Percentiles rank a stretch among this genome's conserved stretches.
Conservation (phyloP, 2,329 filamentous ascomycete species). For the Pseudophaeomoniella oleicola region DNA sequence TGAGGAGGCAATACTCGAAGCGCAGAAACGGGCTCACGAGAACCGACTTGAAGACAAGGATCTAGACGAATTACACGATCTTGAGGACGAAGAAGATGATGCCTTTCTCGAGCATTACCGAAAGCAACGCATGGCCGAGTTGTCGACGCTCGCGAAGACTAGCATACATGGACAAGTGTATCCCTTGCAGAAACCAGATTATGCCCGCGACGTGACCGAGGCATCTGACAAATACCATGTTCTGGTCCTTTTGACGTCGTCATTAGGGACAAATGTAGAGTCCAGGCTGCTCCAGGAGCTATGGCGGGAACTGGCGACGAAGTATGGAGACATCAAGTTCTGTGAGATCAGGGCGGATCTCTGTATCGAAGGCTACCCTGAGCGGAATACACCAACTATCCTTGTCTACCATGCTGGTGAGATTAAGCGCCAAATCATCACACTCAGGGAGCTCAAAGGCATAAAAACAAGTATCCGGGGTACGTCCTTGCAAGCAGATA, state of each 20-base stretch:
- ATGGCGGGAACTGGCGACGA: constrained; percentile 68
- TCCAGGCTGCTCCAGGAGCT: constrained; percentile 70
- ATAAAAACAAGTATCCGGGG: constrained; percentile 50
- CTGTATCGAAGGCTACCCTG: constrained; percentile 93
- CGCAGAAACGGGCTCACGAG: constrained; percentile 69
- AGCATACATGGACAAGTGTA: constrained; percentile 82
- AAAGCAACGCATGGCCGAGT: constrained; percentile 67
- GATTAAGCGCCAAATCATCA: constrained; percentile 85
- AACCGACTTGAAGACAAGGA: constrained; percentile 90
- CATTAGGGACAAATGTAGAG: constrained; percentile 66
- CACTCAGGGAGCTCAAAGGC: constrained; percentile 64
- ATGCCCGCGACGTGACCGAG: constrained; percentile 79
- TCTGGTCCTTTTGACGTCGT: constrained; percentile 69
- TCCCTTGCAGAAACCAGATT: constrained; percentile 87
- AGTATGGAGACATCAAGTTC: constrained; percentile 93
- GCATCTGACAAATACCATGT: constrained; percentile 56
- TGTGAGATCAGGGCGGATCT: constrained; percentile 86
- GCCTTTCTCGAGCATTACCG: constrained; percentile 78
- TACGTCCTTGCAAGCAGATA: constrained; percentile 11
- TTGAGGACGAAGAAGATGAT: constrained; percentile 94
- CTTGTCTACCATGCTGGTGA: constrained; percentile 85
- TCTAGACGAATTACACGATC: constrained; percentile 78
- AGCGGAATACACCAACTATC: constrained; percentile 87
- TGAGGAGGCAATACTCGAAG: constrained; percentile 81
- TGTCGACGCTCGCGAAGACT: constrained; percentile 59